These are phyloP conservation scores for Osmozyma mogii DNA, from an alignment of 805 yeast genomes.

Conservation along the genomic window DNA sequence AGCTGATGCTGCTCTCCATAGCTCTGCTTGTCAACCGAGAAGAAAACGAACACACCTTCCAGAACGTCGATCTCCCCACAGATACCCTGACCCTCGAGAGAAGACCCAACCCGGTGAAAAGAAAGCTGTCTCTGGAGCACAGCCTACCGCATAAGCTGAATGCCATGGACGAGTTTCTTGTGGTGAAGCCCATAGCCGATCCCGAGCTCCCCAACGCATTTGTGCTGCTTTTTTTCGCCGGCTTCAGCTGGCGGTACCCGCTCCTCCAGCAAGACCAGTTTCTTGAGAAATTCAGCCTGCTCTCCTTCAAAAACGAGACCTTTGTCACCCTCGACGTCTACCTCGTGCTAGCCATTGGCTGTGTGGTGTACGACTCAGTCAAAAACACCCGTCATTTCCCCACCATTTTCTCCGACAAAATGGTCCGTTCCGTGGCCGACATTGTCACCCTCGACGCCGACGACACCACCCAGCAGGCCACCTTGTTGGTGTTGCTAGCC, in stretches of 20 bases:
- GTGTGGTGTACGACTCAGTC: slow-evolving; percentile 26
- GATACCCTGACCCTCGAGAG: not conserved
- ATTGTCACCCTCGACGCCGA: slow-evolving; percentile 21
- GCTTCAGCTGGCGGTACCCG: slow-evolving; percentile 29
- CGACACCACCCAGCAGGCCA: slow-evolving; percentile 16
- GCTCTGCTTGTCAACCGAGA: slow-evolving; percentile 9
- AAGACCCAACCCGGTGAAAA: not conserved
- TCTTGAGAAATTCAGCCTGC: slow-evolving; percentile 14
- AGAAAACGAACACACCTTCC: slow-evolving; percentile 7
- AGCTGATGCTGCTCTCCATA: slow-evolving; percentile 4
- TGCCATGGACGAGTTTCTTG: slow-evolving; percentile 33
- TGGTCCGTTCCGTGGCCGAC: slow-evolving; percentile 27
- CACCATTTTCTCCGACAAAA: slow-evolving; percentile 23
- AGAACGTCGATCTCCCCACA: slow-evolving; percentile 10
- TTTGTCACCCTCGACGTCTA: slow-evolving; percentile 32
- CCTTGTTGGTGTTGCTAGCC: slow-evolving; percentile 23
- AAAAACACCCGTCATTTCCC: slow-evolving; percentile 16
- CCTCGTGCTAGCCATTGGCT: slow-evolving; percentile 31
- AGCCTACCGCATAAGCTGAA: slow-evolving; percentile 6
- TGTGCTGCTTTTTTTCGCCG: slow-evolving; percentile 28
- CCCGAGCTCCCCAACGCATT: slow-evolving; percentile 24
- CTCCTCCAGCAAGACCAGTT: slow-evolving; percentile 20
- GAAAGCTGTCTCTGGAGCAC: not conserved
- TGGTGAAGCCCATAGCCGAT: slow-evolving; percentile 23
- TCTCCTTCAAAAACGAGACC: slow-evolving; percentile 27